Evolutionary conservation across 192 early-diverging fungal genomes (phyloP), one percentile per base, ranked within the genome.

Genomic region (Linnemannia schmuckeri): DNA sequence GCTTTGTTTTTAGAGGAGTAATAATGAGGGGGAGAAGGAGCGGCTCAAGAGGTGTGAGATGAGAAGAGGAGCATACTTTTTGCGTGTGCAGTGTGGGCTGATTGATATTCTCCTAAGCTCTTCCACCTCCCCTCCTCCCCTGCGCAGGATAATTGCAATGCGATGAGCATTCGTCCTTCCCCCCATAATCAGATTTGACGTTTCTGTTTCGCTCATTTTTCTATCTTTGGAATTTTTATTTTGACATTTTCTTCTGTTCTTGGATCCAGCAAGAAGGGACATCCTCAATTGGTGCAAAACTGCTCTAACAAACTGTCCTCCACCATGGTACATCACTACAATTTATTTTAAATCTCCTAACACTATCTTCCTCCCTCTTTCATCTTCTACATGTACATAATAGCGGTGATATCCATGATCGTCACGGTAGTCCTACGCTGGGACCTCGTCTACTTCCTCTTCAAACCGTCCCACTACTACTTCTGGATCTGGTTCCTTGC

Each of bases 401-500:
- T 86, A 86, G 83, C 83, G 8, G 44, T 86, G 18, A 17, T 81
- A 0, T 55, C 68, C 0, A 73, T 87, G 24, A 35, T 87, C 30
- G 27, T 81, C 33, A 87, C 81, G 49, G 72, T 70, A 3, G 54
- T 38, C 4, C 15, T 80, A 4, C 42, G 37, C 15, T 87, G 85
- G 85, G 63, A 81, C 4, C n/a, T 87, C 1, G 49, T 38, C 8
- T 81, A 37, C n/a, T 18, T n/a, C 22, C n/a, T 78, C 66, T 81
- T 87, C 68, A 72, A 78, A 27, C 85, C 85, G 12, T 17, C 57
- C 13, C 54, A 74, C 20, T 75, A 78, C 37, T 38, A n/a, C 42
- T 87, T 87, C 33, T 87, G 85, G 85, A 61, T 78, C 27, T 87
- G 85, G 85, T n/a, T 87, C 61, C 41, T 81, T 27, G 35, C 66